Percentiles rank a stretch among this genome's conserved stretches.
Evolutionary conservation across 2,329 filamentous ascomycete species (phyloP).

Genomic region (Neophaeococcomyces mojaviensis): DNA sequence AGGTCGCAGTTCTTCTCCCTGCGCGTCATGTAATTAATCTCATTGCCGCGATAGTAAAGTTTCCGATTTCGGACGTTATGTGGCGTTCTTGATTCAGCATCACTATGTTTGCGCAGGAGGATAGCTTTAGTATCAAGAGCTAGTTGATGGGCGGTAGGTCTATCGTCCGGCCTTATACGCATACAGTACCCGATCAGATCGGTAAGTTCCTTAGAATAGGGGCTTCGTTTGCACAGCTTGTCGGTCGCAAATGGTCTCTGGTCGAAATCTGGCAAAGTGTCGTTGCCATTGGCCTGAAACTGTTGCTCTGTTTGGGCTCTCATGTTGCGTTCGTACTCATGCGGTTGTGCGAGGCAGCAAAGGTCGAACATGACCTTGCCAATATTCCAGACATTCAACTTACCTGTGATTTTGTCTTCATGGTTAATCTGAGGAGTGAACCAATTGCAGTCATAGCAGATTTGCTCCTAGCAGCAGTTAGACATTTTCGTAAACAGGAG

Average conservation of each 20-base stretch:
- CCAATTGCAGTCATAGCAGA: background rate
- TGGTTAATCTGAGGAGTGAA: background rate
- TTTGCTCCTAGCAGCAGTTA: too few species aligned
- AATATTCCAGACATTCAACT: slow-evolving; percentile 1
- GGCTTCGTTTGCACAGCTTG: background rate
- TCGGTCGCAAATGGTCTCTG: background rate
- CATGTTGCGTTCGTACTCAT: too few species aligned
- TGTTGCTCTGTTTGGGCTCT: background rate
- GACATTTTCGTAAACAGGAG: background rate
- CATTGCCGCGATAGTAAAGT: slow-evolving; percentile 15
- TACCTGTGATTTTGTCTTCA: background rate
- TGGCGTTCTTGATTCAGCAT: background rate
- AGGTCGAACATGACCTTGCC: slow-evolving; percentile 5
- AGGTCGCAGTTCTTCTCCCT: slow-evolving; percentile 6
- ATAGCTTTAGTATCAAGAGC: background rate
- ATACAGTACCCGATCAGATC: background rate
- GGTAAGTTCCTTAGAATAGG: background rate
- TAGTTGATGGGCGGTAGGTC: background rate
- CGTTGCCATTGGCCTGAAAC: background rate
- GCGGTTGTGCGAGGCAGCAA: background rate
- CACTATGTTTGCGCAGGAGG: background rate
- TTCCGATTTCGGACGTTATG: background rate
- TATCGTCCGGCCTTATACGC: background rate
- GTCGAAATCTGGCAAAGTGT: background rate
- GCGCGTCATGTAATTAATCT: slow-evolving; percentile 17